These are phyloP conservation scores for Suaeda aralocaspica DNA, from an alignment of 148 eudicot species.

Conservation along the genomic window DNA sequence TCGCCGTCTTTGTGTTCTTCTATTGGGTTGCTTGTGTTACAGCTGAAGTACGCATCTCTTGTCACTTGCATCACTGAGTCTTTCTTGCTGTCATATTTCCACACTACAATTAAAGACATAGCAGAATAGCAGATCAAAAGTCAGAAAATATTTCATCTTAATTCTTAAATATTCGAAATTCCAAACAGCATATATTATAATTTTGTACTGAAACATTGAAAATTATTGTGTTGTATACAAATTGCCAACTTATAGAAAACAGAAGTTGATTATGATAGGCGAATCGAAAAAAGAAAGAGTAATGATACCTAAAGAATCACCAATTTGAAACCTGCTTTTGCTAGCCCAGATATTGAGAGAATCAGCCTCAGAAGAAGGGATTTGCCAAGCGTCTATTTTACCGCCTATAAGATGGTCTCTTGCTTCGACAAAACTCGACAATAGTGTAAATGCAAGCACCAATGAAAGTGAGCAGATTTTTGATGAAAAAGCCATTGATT, in stretches of 20 bases:
- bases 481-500: slow-evolving; percentile 24
- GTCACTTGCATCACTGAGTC: slow-evolving; percentile 66
- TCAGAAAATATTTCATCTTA: background rate
- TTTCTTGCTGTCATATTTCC: slow-evolving; percentile 45
- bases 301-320: slow-evolving; percentile 53
- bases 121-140: background rate
- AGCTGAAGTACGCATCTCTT: slow-evolving; percentile 46
- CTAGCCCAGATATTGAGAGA: slow-evolving; percentile 66
- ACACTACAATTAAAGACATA: slow-evolving; percentile 33
- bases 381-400: slow-evolving; percentile 47
- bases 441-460: slow-evolving; percentile 20
- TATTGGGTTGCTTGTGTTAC: slow-evolving; percentile 61
- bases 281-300: too few relatives aligned
- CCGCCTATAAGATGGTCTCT: slow-evolving; percentile 64
- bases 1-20: slow-evolving; percentile 44
- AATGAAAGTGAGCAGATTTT: slow-evolving; percentile 17
- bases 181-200: too few relatives aligned
- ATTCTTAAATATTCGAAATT: too few relatives aligned
- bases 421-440: slow-evolving; percentile 34
- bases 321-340: slow-evolving; percentile 42
- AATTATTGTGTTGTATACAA: too few relatives aligned
- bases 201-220: too few relatives aligned
- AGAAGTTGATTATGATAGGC: background rate
- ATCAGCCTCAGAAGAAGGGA: slow-evolving; percentile 53
- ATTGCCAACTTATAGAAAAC: too few relatives aligned